Evolutionary conservation across 2,329 filamentous ascomycete genomes (phyloP), one percentile per base, ranked within the genome.

Genomic region (Aspergillus nomiae): DNA sequence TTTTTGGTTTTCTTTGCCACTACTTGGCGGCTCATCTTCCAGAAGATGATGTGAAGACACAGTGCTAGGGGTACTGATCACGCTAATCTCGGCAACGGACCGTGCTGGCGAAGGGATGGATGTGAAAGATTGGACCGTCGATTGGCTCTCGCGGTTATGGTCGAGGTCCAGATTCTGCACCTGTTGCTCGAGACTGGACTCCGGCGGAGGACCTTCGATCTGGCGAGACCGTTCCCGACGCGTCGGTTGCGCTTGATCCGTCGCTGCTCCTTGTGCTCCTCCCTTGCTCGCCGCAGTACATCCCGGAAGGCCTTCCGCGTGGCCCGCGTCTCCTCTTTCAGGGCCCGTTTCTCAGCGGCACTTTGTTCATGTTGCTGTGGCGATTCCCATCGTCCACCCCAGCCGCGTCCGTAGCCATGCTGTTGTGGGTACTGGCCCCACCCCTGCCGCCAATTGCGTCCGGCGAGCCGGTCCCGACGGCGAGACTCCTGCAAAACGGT

Each of bases 291-390:
- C 4, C 71, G 70, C 19, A 76, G 63, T 7, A 78, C 67, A 10
- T 76, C 74, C 11, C 72, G 67, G 63, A 80, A 80, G 4, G 76
- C 76, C 56, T 78, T 73, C 50, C 72, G 74, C 7, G 77, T 75
- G 1, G 73, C 71, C n/a, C 71, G 70, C 58, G 77, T 69, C 63
- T 80, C 77, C 50, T 74, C 73, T 60, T 78, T 79, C 59, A 78
- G 66, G 1, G 74, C 72, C 3, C 69, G 70, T 21, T 68, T 69
- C 32, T 78, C 73, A 1, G 68, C 68, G 30, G 67, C 64, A 45
- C 72, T 72, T 8, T 72, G 73, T 50, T 74, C 66, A 26, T 73
- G 72, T 60, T 76, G 70, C 28, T 75, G 69, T 0, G 75, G 75
- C 1, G 75, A 76, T 54, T 78, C 76, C 76, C 76, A 77, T 24